Evolutionary conservation across 768 basidiomycete genomes (phyloP), one percentile per base, ranked within the genome.

Genomic region (Rhizopogon roseolus): DNA sequence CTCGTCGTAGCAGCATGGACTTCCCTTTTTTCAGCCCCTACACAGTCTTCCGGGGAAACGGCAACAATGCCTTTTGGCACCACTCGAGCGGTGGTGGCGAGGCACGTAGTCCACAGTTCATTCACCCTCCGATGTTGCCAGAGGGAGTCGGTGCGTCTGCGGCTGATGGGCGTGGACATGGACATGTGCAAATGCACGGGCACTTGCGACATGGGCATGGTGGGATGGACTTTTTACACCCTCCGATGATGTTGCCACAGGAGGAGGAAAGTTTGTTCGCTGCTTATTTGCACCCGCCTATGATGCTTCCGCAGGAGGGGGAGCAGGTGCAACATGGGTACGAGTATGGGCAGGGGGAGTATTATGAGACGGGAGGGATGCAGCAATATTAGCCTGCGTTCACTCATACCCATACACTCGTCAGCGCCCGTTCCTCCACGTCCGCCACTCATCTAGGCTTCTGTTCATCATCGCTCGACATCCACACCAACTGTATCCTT

Each of bases 1-100:
- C 85, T 1, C 81, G 82, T 42, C 76, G 79, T 2, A 77, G 78
- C 0, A 85, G 86, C 14, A 80, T 86, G 71, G 86, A 90, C 27
- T 77, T 74, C 48, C 82, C 85, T 0, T 89, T 82, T 14, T 85
- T 78, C 62, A 73, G 81, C 16, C 70, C 73, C 6, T 75, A 79
- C 39, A 77, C 76, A n/a, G 75, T 79, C 4, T 69, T 84, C 28
- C 72, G 83, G 14, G 82, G 80, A 5, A 79, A 78, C 5, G 79
- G 77, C 0, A 84, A 79, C 57, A 80, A 70, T 29, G 57, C 85
- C 7, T 85, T 87, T 61, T 90, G 88, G 87, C 89, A 91, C 67
- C 87, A 88, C 3, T 85, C 88, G 9, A 86, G 86, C 79, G 75
- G 86, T 59, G 85, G 86, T 78, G 76, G 86, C 59, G 73, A 80